Base-by-base conservation (phyloP, 345 rosid genomes). In the Bruguiera gymnorhiza region DNA sequence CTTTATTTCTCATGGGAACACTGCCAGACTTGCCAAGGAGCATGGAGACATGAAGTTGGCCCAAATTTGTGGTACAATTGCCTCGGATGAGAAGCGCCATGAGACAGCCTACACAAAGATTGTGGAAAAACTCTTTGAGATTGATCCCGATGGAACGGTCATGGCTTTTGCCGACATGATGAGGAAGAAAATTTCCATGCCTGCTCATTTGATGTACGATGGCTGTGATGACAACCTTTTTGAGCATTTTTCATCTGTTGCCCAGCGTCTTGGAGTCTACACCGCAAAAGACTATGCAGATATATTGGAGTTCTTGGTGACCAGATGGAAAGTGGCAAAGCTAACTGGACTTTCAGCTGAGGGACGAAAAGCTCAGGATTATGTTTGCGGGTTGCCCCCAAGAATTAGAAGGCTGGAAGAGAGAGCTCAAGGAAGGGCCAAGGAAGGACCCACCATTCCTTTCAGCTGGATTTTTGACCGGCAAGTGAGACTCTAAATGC, bases 1-100 rank as follows among this genome's bases (percentile, higher is more conserved):
- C 19, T 82, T 82, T 66, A 69, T 79, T 27, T 79, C 83, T 55
- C 86, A 82, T 60, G 79, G 78, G 18, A 82, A 74, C 69, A 79
- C 78, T 23, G 79, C 83, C 19, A 74, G 66, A 62, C 75, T 68
- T 2, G 83, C 81, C 27, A 77, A 74, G 86, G 51, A 74, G 57
- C 77, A 79, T 2, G 83, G 86, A 5, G 79, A 74, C 75, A 4
- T 36, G 29, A 74, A 68, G 30, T 46, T 82, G 70, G 86, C 86
- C 24, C 73, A 79, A 51, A 69, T 82, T 21, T 76, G 83, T 46
- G 83, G 86, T 59, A 46, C 9, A 43, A 77, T 82, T 30, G 79
- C 86, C 2, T 39, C 80, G 0, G 81, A 82, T 62, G 86, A 79
- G 56, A 79, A 77, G 63, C 80, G 83, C 27, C 83, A 77, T 10